Base-by-base conservation (phyloP, 441 rosid genomes). In the Adansonia grandidieri region DNA sequence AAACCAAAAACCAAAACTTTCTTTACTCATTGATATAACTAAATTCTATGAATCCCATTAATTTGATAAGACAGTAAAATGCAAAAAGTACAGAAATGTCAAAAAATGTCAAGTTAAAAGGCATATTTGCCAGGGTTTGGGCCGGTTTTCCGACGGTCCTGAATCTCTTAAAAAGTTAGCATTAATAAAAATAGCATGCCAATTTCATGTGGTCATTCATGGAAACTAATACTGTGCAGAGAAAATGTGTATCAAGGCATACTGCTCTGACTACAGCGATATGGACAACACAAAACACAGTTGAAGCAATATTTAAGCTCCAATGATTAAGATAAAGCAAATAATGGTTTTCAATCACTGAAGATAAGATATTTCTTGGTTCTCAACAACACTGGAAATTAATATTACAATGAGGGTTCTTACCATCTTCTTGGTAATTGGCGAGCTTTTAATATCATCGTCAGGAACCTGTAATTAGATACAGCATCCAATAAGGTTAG, bases 341-440 rank as follows among this genome's bases (percentile, higher is more conserved):
- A 54, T 2, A 20, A 40, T 1, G 56, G 63, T 53, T 5, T 71
- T 71, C n/a, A 37, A 32, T 71, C 14, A 9, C 13, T 37, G n/a
- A 37, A 37, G 9, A n/a, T 73, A n/a, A 57, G 15, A 17, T 10
- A n/a, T 54, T 37, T 15, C 22, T 28, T 71, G 61, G 64, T n/a
- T 53, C 24, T 32, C 6, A 0, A 40, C 50, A 32, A 54, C 4
- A 53, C 4, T 15, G 9, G 5, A 61, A 61, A 37, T 60, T 24
- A 17, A 61, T 10, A 64, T 54, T 37, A 32, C 10, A n/a, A 13
- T 3, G 2, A 11, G 72, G 2, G 0, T 62, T 62, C 86, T 85
- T 87, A 95, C 98, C 92, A 93, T 81, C 86, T 85, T 93, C 84
- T 95, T 95, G 63, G 79, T 81, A 73, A 82, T 80, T 37, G 97